These are phyloP conservation scores for Kalanchoe fedtschenkoi DNA, from an alignment of 164 flowering plant genomes.

Conservation along the genomic window DNA sequence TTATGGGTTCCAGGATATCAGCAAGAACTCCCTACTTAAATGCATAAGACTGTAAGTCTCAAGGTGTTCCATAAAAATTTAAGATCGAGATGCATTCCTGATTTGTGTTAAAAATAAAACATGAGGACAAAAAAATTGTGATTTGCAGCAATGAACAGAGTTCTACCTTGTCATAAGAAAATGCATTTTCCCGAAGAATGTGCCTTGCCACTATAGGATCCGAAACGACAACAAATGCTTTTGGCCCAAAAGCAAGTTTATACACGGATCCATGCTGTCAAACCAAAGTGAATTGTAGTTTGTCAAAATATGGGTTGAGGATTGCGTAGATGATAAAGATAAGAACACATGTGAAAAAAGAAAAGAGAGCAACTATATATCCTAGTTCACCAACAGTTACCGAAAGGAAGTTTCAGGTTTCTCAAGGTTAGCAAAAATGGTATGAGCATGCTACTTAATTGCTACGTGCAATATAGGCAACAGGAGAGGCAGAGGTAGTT, in stretches of 20 bases:
- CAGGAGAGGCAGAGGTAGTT: too few species aligned
- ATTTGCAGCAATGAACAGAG: not conserved
- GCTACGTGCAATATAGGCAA: too few species aligned
- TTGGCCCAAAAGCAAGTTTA: constrained; percentile 96
- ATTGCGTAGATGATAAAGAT: not conserved
- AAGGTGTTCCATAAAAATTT: not conserved
- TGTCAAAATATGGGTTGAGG: not conserved
- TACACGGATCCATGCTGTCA: constrained; percentile 94
- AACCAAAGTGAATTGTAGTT: constrained; percentile 3
- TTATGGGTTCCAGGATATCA: constrained; percentile 93
- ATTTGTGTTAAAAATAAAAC: too few species aligned
- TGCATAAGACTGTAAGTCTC: not conserved
- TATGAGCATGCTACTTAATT: too few species aligned
- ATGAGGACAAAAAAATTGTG: not conserved
- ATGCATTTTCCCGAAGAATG: constrained; percentile 85
- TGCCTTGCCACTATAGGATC: constrained; percentile 92
- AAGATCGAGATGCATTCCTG: too few species aligned
- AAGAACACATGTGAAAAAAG: not conserved
- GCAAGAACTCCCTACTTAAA: constrained; percentile 83
- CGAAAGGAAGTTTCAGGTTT: too few species aligned
- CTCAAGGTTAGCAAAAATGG: too few species aligned
- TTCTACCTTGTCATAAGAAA: constrained; percentile 86
- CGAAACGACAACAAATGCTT: constrained; percentile 89
- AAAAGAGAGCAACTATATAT: too few species aligned
- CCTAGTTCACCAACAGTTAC: too few species aligned